Evolutionary conservation across 805 yeast genomes (phyloP), one percentile per base, ranked within the genome.

Genomic region (Candida morakotiae): DNA sequence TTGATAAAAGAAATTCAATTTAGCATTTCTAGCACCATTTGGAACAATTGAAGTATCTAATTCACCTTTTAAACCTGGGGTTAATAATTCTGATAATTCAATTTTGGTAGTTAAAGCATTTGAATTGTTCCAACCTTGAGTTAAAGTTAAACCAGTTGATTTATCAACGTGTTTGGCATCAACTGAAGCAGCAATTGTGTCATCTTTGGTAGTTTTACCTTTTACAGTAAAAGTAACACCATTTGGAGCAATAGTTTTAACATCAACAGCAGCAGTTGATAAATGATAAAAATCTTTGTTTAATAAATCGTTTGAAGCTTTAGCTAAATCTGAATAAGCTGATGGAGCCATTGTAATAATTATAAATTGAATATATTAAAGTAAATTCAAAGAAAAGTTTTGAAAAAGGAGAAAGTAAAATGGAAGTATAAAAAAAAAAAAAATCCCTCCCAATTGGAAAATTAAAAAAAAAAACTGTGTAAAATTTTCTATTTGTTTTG

Each of bases 81-180:
- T 83, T 69, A 91, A 77, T 55, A 87, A 84, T 67, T 89, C 95
- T 42, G 82, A 76, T 56, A 93, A 77, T 74, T 91, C 97, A 53
- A 93, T 76, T 77, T 87, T 91, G 72, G 98, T 86, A 75, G 79
- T 83, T 61, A 93, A 73, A 48, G 83, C 77, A 68, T 91, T 91
- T 66, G 94, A 83, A 55, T 95, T 87, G 73, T 89, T 83, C 96
- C 98, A 89, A 61, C 96, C 96, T 76, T 93, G 98, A 52, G 96
- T 88, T 60, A 93, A 72, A 48, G 96, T 80, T 58, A 93, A 74
- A 48, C 97, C 97, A 45, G 93, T 73, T 46, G 88, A 76, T 76
- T 87, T 87, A 79, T 93, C 98, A 45, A 85, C 69, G 75, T 83
- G 86, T 75, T 86, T 87, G 55, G 94, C 85, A 70, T 93, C 98